phyloP scores from a whole-genome alignment of 441 rosid genomes.

The Erodium chrysanthum region DNA sequence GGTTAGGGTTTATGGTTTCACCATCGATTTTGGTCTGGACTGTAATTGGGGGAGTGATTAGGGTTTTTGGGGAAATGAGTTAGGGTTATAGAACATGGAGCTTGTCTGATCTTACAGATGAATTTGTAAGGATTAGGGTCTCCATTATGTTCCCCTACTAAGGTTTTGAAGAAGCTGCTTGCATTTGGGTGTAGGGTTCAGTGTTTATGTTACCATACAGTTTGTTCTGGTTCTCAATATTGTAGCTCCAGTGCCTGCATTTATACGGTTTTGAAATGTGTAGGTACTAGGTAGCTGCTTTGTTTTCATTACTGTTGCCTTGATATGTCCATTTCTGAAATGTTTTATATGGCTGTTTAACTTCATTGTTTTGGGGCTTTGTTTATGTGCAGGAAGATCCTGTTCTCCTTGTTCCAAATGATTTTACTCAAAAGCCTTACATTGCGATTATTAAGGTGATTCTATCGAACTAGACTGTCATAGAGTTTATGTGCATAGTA shows the following conservation, averaged over 20 bases:
- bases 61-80: neutral
- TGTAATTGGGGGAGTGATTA: neutral
- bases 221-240: neutral
- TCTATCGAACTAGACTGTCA: too few species aligned
- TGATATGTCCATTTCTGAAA: too few species aligned
- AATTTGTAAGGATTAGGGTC: neutral
- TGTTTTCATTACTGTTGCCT: too few species aligned
- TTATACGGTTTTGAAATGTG: too few species aligned
- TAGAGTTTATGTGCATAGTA: too few species aligned
- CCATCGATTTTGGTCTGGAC: neutral
- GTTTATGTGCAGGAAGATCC: conserved; percentile 58
- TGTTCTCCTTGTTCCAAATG: conserved; percentile 63
- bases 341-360: too few species aligned
- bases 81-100: neutral
- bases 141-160: neutral
- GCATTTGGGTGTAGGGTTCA: neutral
- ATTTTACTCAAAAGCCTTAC: conserved; percentile 53
- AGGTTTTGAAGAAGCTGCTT: neutral
- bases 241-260: too few species aligned
- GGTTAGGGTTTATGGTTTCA: neutral
- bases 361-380: neutral
- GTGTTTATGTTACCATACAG: neutral
- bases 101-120: neutral
- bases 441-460: conserved; percentile 78
- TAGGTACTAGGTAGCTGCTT: too few species aligned